Percentiles rank a stretch among this genome's conserved stretches.
phyloP scores from a whole-genome alignment of 495 filamentous ascomycete genomes.

The Penicillium cataractarum region DNA sequence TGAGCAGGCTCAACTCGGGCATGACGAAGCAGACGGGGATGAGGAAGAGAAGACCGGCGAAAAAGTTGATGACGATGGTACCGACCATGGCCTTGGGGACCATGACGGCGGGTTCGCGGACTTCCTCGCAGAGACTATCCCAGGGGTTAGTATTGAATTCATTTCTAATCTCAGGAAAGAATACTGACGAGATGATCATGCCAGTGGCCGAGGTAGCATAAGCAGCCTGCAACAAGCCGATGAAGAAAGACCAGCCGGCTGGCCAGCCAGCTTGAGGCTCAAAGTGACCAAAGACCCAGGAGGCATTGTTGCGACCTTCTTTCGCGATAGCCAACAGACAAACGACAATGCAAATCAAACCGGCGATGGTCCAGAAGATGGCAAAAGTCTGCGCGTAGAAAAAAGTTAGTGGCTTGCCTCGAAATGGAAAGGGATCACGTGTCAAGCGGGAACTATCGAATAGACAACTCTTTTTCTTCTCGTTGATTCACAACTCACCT shows the following conservation, averaged over 20 bases:
- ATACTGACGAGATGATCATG: slow-evolving; percentile 37
- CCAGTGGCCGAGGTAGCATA: slow-evolving; percentile 59
- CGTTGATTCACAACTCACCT: slow-evolving; percentile 40
- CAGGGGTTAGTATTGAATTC: background rate
- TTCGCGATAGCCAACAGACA: slow-evolving; percentile 57
- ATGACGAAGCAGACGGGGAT: slow-evolving; percentile 62
- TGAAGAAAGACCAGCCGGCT: slow-evolving; percentile 59
- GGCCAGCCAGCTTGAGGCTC: slow-evolving; percentile 58
- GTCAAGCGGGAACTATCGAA: background rate
- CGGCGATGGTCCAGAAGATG: slow-evolving; percentile 62
- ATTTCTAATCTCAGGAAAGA: background rate
- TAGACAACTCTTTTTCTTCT: no score
- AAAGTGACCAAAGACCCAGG: slow-evolving; percentile 62
- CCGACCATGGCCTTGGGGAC: slow-evolving; percentile 70
- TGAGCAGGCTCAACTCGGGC: slow-evolving; percentile 55
- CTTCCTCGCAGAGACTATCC: slow-evolving; percentile 59
- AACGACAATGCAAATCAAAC: slow-evolving; percentile 58
- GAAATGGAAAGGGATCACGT: slow-evolving; percentile 35
- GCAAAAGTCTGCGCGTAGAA: slow-evolving; percentile 56
- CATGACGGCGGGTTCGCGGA: slow-evolving; percentile 61
- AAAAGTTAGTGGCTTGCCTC: slow-evolving; percentile 33
- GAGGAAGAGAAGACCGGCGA: slow-evolving; percentile 68
- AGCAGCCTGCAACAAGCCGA: slow-evolving; percentile 59
- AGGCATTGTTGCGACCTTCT: slow-evolving; percentile 42
- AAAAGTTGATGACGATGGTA: slow-evolving; percentile 63